Evolutionary conservation across 208 protist species (phyloP), one percentile per base, ranked within the genome.

Genomic region (Strigomonas galati): DNA sequence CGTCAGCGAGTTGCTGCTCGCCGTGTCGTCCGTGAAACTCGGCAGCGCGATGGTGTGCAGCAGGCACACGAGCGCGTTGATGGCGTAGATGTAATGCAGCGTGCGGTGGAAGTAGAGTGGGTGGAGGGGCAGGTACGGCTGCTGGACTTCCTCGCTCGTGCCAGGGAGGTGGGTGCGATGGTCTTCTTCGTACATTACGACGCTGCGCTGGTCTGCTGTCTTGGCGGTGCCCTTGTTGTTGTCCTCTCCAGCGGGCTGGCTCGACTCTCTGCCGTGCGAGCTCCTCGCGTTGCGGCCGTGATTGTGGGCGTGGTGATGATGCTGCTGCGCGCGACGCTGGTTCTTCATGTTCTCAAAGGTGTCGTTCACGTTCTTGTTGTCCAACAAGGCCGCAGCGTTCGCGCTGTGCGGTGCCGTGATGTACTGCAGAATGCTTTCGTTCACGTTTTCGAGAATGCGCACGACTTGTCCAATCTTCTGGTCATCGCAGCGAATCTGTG

Each of bases 41-140:
- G 40, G 40, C 40, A 46, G 40, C 40, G 40, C 40, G 40, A 46
- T 46, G 40, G 40, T 46, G 40, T 46, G 40, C 40, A 46, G 40
- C 40, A 46, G 40, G 40, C 40, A 46, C 40, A 46, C 40, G 9
- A 46, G 40, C 40, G 40, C 40, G 40, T 46, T 46, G 12, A 46
- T 1, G 12, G 40, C 40, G 15, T 46, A 46, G 14, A 46, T 19
- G 40, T 46, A 46, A 19, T 46, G 40, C 40, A 46, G 40, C 12
- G 40, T 46, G 40, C 40, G 40, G 40, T 46, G 40, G 1, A 46
- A 15, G 14, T 46, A 46, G 12, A 19, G 40, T 3, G 40, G 40
- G 40, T 46, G 40, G 9, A 46, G 40, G 9, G 40, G 40, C 40
- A 46, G 40, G 40, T 19, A 46, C 40, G 5, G 40, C 40, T 4